phyloP scores from a whole-genome alignment of 495 filamentous ascomycete species.

The Astrothelium subdiscretum region DNA sequence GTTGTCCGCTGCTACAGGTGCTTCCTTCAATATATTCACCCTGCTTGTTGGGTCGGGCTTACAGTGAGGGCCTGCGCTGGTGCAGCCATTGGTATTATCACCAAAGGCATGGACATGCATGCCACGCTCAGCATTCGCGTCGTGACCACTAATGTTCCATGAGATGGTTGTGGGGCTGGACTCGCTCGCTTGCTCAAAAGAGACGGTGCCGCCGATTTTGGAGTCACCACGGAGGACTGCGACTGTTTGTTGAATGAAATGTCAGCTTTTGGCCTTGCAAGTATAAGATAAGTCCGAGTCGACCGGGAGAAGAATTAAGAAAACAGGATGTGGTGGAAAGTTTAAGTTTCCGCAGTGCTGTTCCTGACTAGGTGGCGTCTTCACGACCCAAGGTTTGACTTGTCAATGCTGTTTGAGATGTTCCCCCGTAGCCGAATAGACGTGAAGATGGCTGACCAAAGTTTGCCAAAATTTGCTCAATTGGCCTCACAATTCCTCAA shows the following conservation, averaged over 20 bases:
- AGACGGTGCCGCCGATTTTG: slow-evolving; percentile 80
- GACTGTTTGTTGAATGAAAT: slow-evolving; percentile 40
- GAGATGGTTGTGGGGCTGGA: slow-evolving; percentile 68
- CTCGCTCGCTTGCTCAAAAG: slow-evolving; percentile 85
- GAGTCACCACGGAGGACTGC: slow-evolving; percentile 95
- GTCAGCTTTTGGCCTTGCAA: neutral
- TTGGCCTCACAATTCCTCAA: neutral
- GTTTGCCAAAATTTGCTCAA: neutral
- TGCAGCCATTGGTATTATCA: slow-evolving; percentile 99
- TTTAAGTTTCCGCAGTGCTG: too few species aligned
- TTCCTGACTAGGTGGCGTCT: too few species aligned
- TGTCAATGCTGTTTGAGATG: too few species aligned
- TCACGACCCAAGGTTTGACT: too few species aligned
- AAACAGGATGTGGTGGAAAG: too few species aligned
- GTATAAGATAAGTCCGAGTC: too few species aligned
- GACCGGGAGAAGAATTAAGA: too few species aligned
- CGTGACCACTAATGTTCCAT: slow-evolving; percentile 86
- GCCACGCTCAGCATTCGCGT: slow-evolving; percentile 89
- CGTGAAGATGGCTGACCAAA: neutral
- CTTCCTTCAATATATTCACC: neutral
- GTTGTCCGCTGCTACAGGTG: neutral
- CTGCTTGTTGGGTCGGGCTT: slow-evolving; percentile 26
- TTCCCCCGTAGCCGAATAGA: too few species aligned
- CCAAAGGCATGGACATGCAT: slow-evolving; percentile 98
- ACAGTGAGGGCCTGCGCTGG: slow-evolving; percentile 94